Base-by-base conservation (phyloP, 2,329 filamentous ascomycete genomes). In the Davidsoniella virescens region DNA sequence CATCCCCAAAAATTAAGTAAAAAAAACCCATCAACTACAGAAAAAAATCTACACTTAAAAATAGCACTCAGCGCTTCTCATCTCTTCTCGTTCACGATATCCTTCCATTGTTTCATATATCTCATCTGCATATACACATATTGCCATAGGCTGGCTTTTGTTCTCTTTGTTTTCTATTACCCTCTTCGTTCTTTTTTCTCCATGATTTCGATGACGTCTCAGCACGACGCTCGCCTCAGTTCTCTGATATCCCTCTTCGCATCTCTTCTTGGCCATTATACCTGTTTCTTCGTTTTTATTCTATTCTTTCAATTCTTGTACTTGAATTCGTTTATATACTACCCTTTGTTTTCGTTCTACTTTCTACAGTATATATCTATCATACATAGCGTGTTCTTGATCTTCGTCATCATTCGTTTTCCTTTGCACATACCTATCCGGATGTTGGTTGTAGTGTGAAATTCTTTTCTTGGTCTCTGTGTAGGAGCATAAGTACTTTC, bases 1-100 rank as follows among this genome's bases (percentile, higher is more conserved):
- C 64, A 53, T 59, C 47, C 47, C 20, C 14, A 44, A 14, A 44
- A 18, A 39, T 37, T 23, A 40, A 48, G 29, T 26, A 16, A 47
- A 29, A 10, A 37, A 16, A 38, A 33, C 37, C 20, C 14, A 25
- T 33, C 29, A 33, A 33, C 41, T 8, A 23, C n/a, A 39, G 23
- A 39, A n/a, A 26, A 18, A 47, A 20, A 47, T 17, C 3, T 37
- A 18, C 23, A 39, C 9, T 2, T 23, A n/a, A 39, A 46, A 4
- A n/a, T 33, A 3, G 29, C 29, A 9, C 29, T 12, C 29, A 3
- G 7, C 29, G 29, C 14, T 14, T 4, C 9, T 18, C 43, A 26
- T 45, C 20, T 20, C 20, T 44, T 17, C 9, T 10, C 26, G 8
- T 17, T 25, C 9, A 20, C 20, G 39, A 50, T 36, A 47, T 47